These are phyloP conservation scores for Tylopilus sp. DNA, from an alignment of 768 basidiomycete genomes.

Conservation along the genomic window DNA sequence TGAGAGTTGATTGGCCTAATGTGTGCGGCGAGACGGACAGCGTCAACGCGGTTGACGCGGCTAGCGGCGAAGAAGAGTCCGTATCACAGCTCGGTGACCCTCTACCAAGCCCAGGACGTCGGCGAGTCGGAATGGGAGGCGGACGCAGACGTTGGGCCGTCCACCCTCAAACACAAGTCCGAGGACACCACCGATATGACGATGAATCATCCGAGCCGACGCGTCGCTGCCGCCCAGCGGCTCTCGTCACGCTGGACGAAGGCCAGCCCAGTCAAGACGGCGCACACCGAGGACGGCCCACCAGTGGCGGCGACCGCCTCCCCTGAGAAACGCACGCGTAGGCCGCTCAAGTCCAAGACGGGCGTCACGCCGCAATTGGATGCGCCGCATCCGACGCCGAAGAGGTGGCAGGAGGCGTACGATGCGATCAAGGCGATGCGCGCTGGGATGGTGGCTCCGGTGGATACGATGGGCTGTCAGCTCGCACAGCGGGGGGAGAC, in stretches of 20 bases:
- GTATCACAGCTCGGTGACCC: conserved; percentile 41
- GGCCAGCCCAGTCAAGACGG: not conserved
- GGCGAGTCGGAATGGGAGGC: not conserved
- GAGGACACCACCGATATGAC: not conserved
- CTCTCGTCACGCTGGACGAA: not conserved
- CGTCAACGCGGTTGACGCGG: conserved; percentile 31
- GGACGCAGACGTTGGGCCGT: conserved; percentile 14
- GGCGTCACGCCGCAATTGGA: conserved; percentile 48
- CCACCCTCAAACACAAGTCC: conserved; percentile 26
- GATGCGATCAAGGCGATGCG: conserved; percentile 76
- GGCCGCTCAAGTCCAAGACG: conserved; percentile 33
- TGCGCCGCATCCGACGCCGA: conserved; percentile 64
- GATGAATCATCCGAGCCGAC: too few relatives aligned
- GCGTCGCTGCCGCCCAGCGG: too few relatives aligned
- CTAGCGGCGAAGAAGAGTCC: conserved; percentile 41
- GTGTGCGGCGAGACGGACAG: conserved; percentile 22
- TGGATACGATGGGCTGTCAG: conserved; percentile 91
- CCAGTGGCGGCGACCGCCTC: not conserved
- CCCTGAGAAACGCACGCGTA: conserved; percentile 42
- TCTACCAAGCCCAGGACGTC: conserved; percentile 28
- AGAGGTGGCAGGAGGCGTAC: conserved; percentile 67
- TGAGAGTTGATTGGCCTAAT: conserved; percentile 9
- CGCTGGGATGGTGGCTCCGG: conserved; percentile 69
- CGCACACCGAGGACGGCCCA: not conserved
- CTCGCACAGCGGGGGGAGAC: conserved; percentile 59